These are phyloP conservation scores for Onygenales sp. DNA, from an alignment of 2,329 filamentous ascomycete genomes.

Conservation along the genomic window DNA sequence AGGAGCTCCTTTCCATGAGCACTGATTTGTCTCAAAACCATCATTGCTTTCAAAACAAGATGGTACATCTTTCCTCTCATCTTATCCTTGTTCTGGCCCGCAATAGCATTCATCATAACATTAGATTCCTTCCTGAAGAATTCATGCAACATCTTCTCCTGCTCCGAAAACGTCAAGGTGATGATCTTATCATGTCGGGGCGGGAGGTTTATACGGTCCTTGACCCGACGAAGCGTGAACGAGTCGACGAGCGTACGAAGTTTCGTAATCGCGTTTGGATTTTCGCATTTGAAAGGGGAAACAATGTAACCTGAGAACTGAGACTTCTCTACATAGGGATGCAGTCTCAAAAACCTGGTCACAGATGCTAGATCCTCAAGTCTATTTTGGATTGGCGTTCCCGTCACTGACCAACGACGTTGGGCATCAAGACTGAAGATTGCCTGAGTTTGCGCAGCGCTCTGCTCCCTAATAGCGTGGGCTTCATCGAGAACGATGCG, in stretches of 20 bases:
- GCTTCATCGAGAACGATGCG: slow-evolving; percentile 90
- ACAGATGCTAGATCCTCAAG: slow-evolving; percentile 82
- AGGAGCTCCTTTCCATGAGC: slow-evolving; percentile 91
- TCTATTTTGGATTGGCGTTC: slow-evolving; percentile 89
- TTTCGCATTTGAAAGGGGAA: slow-evolving; percentile 75
- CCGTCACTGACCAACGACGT: slow-evolving; percentile 92
- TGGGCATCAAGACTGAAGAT: slow-evolving; percentile 70
- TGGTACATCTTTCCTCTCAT: slow-evolving; percentile 84
- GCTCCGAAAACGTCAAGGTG: slow-evolving; percentile 62
- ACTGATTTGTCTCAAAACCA: slow-evolving; percentile 80
- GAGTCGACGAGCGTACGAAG: slow-evolving; percentile 84
- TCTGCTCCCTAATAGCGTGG: slow-evolving; percentile 83
- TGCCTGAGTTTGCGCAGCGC: slow-evolving; percentile 72
- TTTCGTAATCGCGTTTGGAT: slow-evolving; percentile 60
- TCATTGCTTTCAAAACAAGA: slow-evolving; percentile 83
- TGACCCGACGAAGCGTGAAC: slow-evolving; percentile 83
- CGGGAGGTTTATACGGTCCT: slow-evolving; percentile 81
- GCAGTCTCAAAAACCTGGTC: slow-evolving; percentile 73
- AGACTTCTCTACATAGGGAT: slow-evolving; percentile 70
- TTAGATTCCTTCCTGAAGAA: slow-evolving; percentile 74
- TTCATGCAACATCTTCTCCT: slow-evolving; percentile 71
- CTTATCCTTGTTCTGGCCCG: slow-evolving; percentile 53
- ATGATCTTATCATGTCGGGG: slow-evolving; percentile 63
- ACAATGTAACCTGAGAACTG: slow-evolving; percentile 75
- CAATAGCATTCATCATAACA: slow-evolving; percentile 68